Conservation (phyloP, 2,329 filamentous ascomycete genomes). For the Diaporthe caulivora region DNA sequence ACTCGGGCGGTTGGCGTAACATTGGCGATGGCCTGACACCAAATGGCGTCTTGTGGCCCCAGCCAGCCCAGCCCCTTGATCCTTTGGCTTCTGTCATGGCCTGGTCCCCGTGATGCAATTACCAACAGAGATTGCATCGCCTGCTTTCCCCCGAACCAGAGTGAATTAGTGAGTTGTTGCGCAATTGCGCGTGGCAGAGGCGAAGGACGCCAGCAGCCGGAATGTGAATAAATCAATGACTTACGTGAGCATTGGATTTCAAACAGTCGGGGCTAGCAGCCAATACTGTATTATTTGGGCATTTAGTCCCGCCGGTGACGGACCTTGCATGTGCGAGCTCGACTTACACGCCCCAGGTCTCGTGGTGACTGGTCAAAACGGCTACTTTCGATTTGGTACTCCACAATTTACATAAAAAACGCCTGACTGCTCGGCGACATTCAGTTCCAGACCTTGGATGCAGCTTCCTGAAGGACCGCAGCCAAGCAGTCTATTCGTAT, state of each 20-base stretch:
- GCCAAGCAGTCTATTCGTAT: background rate
- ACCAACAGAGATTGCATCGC: constrained; percentile 13
- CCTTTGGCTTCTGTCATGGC: background rate
- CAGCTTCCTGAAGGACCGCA: constrained; percentile 4
- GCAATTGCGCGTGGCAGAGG: constrained; percentile 15
- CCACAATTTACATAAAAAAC: constrained; percentile 24
- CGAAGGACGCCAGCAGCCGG: background rate
- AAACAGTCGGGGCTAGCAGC: constrained; percentile 2
- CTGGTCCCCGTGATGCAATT: constrained; percentile 9
- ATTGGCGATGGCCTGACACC: background rate
- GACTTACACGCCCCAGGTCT: constrained; percentile 13
- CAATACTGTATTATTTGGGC: background rate
- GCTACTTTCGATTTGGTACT: background rate
- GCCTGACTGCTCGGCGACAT: constrained; percentile 13
- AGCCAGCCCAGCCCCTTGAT: background rate
- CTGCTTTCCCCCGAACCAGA: background rate
- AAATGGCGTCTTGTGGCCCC: constrained; percentile 13
- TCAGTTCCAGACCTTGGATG: background rate
- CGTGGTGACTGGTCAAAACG: background rate
- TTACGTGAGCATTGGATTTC: constrained; percentile 27
- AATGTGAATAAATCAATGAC: background rate
- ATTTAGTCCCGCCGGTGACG: constrained; percentile 25
- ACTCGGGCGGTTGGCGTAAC: background rate
- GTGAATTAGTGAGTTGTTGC: constrained; percentile 8
- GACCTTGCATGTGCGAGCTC: constrained; percentile 2